Base-by-base conservation (phyloP, 805 yeast genomes). In the Jamesozyma gamospora region DNA sequence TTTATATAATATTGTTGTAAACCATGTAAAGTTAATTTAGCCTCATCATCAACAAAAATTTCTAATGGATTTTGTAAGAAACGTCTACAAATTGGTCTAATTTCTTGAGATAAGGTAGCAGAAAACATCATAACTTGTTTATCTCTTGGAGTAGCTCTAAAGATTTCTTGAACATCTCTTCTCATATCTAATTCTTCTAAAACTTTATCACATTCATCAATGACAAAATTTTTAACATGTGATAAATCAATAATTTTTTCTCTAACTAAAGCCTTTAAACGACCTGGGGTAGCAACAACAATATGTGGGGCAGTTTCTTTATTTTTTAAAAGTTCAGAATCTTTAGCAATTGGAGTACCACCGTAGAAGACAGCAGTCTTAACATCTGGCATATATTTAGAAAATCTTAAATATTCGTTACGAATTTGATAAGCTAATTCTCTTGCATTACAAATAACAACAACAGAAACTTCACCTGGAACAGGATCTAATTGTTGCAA, bases 91-190 rank as follows among this genome's bases (percentile, higher is more conserved):
- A 92, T 79, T 46, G 96, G 96, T 66, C 95, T 83, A 58, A 90
- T 86, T 61, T 90, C 97, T 61, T 77, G 84, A 35, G 95, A 79
- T 55, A 90, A 74, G 41, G 98, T 90, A 50, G 98, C 98, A 45
- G 95, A 83, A 67, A 90, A 90, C 96, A 90, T 90, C 97, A 92
- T 88, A 41, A 92, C 97, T 71, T 90, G 98, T 69, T 90, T 90
- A 64, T 90, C 95, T 67, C 84, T 94, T 50, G 98, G 98, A 38
- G 98, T 90, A 45, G 84, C 84, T 66, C 96, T 81, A 79, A 92
- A 90, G 49, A 92, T 83, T 62, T 90, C 97, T 72, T 90, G 98
- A 43, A 90, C 96, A 61, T 90, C 98, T 65, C 95, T 81, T 74
- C 98, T 84, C 98, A 90, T 90, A 56, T 82, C 94, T 56, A 80